These are phyloP conservation scores for Gynostemma pentaphyllum DNA, from an alignment of 306 rosid genomes.

Conservation along the genomic window DNA sequence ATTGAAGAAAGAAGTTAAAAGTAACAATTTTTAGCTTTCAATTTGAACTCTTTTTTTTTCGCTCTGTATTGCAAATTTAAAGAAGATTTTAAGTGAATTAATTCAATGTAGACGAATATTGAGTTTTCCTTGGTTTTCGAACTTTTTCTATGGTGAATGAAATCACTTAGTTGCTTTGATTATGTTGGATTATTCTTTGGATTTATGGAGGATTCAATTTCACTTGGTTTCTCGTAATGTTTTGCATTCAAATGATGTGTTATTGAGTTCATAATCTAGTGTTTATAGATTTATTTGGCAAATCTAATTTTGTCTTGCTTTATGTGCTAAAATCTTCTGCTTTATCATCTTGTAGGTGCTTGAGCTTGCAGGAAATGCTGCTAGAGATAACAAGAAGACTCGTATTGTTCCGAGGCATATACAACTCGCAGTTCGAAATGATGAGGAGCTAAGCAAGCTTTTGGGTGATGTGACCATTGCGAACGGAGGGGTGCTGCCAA, in stretches of 20 bases:
- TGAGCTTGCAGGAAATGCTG: slow-evolving; percentile 12
- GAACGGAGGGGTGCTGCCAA: slow-evolving; percentile 21
- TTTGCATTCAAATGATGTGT: background rate
- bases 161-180: background rate
- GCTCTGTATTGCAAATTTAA: background rate
- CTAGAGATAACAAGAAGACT: slow-evolving; percentile 40
- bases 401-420: slow-evolving; percentile 68
- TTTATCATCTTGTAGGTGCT: slow-evolving; percentile 2
- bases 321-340: background rate
- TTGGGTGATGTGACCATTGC: slow-evolving; percentile 64
- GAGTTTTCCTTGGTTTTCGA: background rate
- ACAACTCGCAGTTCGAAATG: slow-evolving; percentile 68
- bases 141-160: too few species aligned
- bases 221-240: background rate
- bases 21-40: background rate
- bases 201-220: background rate
- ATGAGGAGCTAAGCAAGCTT: slow-evolving; percentile 62
- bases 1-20: background rate
- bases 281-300: too few species aligned
- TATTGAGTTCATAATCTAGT: background rate
- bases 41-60: background rate
- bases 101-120: background rate
- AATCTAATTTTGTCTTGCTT: background rate
- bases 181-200: background rate
- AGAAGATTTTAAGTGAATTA: too few species aligned